Conservation (phyloP, 495 filamentous ascomycete genomes). For the Aspergillus avenaceus region DNA sequence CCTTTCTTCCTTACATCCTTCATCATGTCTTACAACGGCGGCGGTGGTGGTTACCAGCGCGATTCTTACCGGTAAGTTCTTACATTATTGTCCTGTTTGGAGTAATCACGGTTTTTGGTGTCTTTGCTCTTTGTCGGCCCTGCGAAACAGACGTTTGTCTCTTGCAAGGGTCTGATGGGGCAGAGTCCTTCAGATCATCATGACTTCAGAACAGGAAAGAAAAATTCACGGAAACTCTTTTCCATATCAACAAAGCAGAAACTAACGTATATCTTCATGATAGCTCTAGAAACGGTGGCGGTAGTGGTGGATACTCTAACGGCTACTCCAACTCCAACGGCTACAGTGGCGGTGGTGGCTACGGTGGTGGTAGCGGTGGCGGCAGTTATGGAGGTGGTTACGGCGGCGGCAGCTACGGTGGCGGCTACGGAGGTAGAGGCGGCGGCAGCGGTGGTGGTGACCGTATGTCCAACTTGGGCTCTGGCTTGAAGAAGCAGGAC, state of each 20-base stretch:
- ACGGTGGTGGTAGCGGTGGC: conserved; percentile 56
- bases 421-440: conserved; percentile 41
- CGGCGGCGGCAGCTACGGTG: conserved; percentile 46
- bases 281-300: conserved; percentile 43
- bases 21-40: conserved; percentile 74
- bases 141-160: not conserved
- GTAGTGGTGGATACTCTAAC: conserved; percentile 47
- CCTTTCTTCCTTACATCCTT: conserved; percentile 9
- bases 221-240: not conserved
- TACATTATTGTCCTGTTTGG: conserved; percentile 9
- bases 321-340: conserved; percentile 43
- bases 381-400: conserved; percentile 45
- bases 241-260: not conserved
- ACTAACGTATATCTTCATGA: conserved; percentile 18
- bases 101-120: not conserved
- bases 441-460: conserved; percentile 69
- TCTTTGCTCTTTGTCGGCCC: not conserved
- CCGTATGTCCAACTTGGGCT: conserved; percentile 88
- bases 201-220: not conserved
- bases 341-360: conserved; percentile 26
- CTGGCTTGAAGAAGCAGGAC: conserved; percentile 75
- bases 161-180: not conserved
- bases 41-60: conserved; percentile 40
- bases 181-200: not conserved
- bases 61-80: conserved; percentile 40